Conservation (phyloP, 257 asterid genomes). For the Capsicum rhomboideum region DNA sequence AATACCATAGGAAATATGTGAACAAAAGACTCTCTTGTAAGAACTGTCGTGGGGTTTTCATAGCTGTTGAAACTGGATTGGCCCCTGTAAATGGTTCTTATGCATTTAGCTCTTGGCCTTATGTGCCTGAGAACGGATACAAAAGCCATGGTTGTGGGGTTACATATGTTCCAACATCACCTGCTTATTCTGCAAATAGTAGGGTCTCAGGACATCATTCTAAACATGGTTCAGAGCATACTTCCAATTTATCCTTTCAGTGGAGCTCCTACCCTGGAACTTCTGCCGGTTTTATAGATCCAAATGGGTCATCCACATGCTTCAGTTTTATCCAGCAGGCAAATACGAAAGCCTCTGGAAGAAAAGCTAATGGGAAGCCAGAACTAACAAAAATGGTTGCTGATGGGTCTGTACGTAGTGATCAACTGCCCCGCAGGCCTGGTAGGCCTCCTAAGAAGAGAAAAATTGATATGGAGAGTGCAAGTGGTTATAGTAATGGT, state of each 20-base stretch:
- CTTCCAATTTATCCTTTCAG: slow-evolving; percentile 68
- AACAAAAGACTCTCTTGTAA: slow-evolving; percentile 88
- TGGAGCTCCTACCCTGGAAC: slow-evolving; percentile 42
- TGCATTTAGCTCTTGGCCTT: slow-evolving; percentile 57
- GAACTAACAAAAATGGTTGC: slow-evolving; percentile 25
- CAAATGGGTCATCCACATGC: slow-evolving; percentile 46
- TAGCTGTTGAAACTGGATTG: slow-evolving; percentile 86
- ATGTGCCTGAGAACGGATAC: slow-evolving; percentile 51
- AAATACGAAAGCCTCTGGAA: slow-evolving; percentile 34
- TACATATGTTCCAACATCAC: slow-evolving; percentile 36
- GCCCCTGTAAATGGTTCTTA: slow-evolving; percentile 65
- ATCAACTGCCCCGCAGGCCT: slow-evolving; percentile 47
- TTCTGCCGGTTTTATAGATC: slow-evolving; percentile 45
- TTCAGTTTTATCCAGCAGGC: slow-evolving; percentile 37
- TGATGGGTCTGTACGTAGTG: slow-evolving; percentile 27
- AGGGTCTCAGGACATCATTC: slow-evolving; percentile 47
- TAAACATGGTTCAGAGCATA: slow-evolving; percentile 49
- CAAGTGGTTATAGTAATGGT: slow-evolving; percentile 19
- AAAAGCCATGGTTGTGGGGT: slow-evolving; percentile 53
- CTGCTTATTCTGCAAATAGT: slow-evolving; percentile 47
- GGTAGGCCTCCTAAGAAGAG: slow-evolving; percentile 84
- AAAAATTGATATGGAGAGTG: slow-evolving; percentile 44
- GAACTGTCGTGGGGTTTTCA: slow-evolving; percentile 89
- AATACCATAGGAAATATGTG: slow-evolving; percentile 80
- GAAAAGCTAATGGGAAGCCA: slow-evolving; percentile 39